Percentiles rank a stretch among this genome's conserved stretches.
Conservation (phyloP, 2,329 filamentous ascomycete genomes). For the Lecanosticta acicola region DNA sequence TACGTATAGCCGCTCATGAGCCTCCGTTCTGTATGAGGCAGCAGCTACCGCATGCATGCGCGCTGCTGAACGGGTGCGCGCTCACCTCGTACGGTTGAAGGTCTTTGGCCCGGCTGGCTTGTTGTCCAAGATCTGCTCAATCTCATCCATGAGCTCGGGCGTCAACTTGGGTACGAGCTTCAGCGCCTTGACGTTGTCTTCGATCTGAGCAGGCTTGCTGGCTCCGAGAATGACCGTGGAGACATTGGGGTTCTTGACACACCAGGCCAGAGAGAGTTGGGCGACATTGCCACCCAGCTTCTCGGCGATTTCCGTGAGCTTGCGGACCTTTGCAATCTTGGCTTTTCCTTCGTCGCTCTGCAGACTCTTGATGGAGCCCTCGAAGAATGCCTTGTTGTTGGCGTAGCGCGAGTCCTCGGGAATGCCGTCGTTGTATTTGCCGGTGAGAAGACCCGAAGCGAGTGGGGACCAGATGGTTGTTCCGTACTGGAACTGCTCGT, state of each 20-base stretch:
- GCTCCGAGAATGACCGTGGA: slow-evolving; percentile 51
- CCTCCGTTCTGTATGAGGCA: not conserved
- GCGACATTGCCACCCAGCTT: slow-evolving; percentile 44
- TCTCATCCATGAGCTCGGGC: slow-evolving; percentile 38
- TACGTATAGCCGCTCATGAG: not conserved
- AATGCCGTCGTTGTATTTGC: slow-evolving; percentile 61
- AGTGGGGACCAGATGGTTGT: slow-evolving; percentile 54
- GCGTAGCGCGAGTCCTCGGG: slow-evolving; percentile 57
- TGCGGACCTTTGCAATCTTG: slow-evolving; percentile 55
- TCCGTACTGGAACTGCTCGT: slow-evolving; percentile 52
- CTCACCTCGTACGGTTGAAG: slow-evolving; percentile 36
- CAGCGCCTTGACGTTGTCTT: slow-evolving; percentile 45
- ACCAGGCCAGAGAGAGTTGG: slow-evolving; percentile 56
- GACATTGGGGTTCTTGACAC: slow-evolving; percentile 54
- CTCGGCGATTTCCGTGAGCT: slow-evolving; percentile 47
- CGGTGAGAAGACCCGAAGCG: slow-evolving; percentile 53
- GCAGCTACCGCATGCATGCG: not conserved
- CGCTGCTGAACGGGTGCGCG: not conserved
- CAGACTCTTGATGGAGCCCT: slow-evolving; percentile 49
- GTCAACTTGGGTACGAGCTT: slow-evolving; percentile 38
- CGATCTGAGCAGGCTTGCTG: slow-evolving; percentile 44
- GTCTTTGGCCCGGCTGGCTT: slow-evolving; percentile 31
- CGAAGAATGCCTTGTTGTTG: slow-evolving; percentile 54
- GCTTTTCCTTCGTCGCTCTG: slow-evolving; percentile 46
- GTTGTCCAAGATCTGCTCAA: slow-evolving; percentile 41